phyloP scores from a whole-genome alignment of 2,329 filamentous ascomycete genomes.

The Tolypocladium cylindrosporum region DNA sequence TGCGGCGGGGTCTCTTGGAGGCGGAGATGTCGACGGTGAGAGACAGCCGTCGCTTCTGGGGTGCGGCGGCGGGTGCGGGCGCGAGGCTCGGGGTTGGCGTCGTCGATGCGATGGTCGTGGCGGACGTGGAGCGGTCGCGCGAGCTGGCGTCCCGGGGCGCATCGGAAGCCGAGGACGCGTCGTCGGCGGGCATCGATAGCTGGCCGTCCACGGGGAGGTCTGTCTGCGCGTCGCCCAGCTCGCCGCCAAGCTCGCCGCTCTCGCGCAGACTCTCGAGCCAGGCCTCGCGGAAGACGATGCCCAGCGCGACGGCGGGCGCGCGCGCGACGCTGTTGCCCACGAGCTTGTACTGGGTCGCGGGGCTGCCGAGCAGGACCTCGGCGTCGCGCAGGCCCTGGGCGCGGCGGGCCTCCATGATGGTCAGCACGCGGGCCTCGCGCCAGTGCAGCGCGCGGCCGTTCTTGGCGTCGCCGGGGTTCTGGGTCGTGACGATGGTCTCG shows the following conservation, averaged over 20 bases:
- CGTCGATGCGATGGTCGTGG: not conserved
- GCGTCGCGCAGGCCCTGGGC: slow-evolving; percentile 62
- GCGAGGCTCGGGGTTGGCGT: not conserved
- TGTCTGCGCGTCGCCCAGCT: not conserved
- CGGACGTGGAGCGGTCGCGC: not conserved
- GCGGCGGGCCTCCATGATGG: slow-evolving; percentile 55
- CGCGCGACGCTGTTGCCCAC: slow-evolving; percentile 71
- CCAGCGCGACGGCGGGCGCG: slow-evolving; percentile 56
- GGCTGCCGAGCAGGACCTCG: slow-evolving; percentile 56
- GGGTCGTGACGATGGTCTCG: slow-evolving; percentile 50
- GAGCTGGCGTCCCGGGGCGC: not conserved
- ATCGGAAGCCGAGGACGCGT: not conserved
- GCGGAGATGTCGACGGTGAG: not conserved
- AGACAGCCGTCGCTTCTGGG: not conserved
- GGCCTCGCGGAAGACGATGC: slow-evolving; percentile 52
- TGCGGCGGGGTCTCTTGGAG: not conserved
- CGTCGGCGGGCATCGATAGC: not conserved
- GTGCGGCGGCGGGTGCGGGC: not conserved
- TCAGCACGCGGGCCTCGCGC: slow-evolving; percentile 49
- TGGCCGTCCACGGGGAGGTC: not conserved
- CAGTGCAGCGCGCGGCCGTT: slow-evolving; percentile 53
- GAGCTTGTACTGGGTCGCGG: slow-evolving; percentile 49
- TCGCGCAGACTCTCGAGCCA: slow-evolving; percentile 14
- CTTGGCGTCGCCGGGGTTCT: slow-evolving; percentile 42
- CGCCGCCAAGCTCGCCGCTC: not conserved